Conservation (phyloP, 306 rosid species). For the Inga laurina region DNA sequence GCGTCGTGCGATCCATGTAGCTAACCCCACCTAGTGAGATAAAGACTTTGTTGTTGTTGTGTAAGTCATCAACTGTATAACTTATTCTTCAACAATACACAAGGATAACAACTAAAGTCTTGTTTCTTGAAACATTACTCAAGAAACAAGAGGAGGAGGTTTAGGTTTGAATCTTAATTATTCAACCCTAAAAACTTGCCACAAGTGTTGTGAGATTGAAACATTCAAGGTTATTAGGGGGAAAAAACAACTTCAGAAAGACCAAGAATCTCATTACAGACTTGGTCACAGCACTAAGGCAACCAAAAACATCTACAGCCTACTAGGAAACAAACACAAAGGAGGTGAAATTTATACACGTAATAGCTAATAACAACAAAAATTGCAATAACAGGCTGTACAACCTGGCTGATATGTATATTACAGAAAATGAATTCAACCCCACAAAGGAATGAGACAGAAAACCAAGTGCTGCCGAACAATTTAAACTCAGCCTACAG, state of each 20-base stretch:
- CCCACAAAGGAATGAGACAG: slow-evolving; percentile 24
- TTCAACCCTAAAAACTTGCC: background rate
- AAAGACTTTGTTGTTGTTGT: too few species aligned
- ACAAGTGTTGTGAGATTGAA: background rate
- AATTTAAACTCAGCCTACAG: slow-evolving; percentile 68
- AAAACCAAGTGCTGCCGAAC: background rate
- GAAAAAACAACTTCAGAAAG: background rate
- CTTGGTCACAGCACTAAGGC: slow-evolving; percentile 24
- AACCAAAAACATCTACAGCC: slow-evolving; percentile 23
- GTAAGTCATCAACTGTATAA: too few species aligned
- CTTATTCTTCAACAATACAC: too few species aligned
- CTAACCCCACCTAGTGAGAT: too few species aligned
- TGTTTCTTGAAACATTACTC: background rate
- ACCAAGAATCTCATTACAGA: slow-evolving; percentile 30
- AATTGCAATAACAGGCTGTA: slow-evolving; percentile 40
- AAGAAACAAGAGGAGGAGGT: background rate
- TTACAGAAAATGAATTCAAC: slow-evolving; percentile 37
- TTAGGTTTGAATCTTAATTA: slow-evolving; percentile 8
- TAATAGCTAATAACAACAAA: slow-evolving; percentile 17
- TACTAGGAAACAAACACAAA: slow-evolving; percentile 36
- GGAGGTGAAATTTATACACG: slow-evolving; percentile 41
- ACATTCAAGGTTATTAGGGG: background rate
- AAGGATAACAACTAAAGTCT: too few species aligned
- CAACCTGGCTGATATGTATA: background rate
- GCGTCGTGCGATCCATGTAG: too few species aligned